These are phyloP conservation scores for Penicillium cosmopolitanum DNA, from an alignment of 495 filamentous ascomycete species.

Conservation along the genomic window DNA sequence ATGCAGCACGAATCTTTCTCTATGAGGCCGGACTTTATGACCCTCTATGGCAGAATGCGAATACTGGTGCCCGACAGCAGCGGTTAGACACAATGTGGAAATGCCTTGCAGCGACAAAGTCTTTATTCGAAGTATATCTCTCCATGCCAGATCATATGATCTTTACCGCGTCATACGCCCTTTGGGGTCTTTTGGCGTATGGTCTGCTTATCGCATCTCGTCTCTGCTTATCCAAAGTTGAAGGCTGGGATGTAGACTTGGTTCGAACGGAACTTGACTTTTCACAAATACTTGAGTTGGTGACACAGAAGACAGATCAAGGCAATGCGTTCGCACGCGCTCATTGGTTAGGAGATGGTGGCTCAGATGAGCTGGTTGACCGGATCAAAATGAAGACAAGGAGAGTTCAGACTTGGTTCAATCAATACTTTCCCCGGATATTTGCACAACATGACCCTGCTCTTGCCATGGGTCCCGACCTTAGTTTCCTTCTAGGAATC, in stretches of 20 bases:
- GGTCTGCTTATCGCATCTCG: constrained; percentile 2
- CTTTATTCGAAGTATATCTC: not conserved
- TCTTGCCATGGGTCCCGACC: not conserved
- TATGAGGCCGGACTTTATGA: constrained; percentile 3
- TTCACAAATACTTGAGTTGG: constrained; percentile 1
- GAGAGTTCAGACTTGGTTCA: constrained; percentile 7
- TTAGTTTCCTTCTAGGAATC: constrained; percentile 1
- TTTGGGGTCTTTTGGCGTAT: constrained; percentile 1
- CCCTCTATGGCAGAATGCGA: constrained; percentile 3
- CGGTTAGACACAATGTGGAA: constrained; percentile 5
- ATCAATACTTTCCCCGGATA: not conserved
- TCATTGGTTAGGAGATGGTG: not conserved
- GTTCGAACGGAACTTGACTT: constrained; percentile 4
- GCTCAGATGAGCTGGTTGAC: not conserved
- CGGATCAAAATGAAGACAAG: not conserved
- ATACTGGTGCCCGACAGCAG: not conserved
- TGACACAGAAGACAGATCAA: not conserved
- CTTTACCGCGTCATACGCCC: not conserved
- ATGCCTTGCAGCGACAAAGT: not conserved
- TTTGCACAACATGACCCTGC: not conserved
- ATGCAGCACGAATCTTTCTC: constrained; percentile 2
- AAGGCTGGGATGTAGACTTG: constrained; percentile 3
- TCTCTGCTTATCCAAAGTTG: not conserved
- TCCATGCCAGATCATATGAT: constrained; percentile 3
- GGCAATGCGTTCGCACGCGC: constrained; percentile 1